These are phyloP conservation scores for Leccinum fibrillosum DNA, from an alignment of 768 basidiomycete genomes.

Conservation along the genomic window DNA sequence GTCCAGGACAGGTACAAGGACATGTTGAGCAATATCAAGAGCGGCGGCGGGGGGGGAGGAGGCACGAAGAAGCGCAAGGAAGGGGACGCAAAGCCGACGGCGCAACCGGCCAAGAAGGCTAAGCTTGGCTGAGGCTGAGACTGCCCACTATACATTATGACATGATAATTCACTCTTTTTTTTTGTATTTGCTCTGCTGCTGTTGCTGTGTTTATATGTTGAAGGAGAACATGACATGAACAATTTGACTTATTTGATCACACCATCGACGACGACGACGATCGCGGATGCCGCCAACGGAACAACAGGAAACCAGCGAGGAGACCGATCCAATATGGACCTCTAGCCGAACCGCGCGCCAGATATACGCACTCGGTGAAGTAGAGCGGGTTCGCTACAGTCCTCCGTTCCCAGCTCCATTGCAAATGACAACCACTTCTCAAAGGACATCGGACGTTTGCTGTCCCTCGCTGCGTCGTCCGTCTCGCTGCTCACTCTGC, in stretches of 20 bases:
- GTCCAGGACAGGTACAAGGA: conserved; percentile 54
- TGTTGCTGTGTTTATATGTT: conserved; percentile 31
- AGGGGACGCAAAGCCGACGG: conserved; percentile 50
- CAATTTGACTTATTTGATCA: not conserved
- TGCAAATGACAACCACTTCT: not conserved
- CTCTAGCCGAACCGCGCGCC: conserved; percentile 74
- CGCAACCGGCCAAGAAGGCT: conserved; percentile 66
- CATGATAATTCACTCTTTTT: conserved; percentile 28
- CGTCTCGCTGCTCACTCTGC: conserved; percentile 75
- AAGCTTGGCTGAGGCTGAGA: conserved; percentile 48
- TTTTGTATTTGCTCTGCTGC: conserved; percentile 26
- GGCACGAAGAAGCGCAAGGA: conserved; percentile 73
- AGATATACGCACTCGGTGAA: conserved; percentile 76
- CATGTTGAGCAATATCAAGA: conserved; percentile 42
- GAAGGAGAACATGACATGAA: not conserved
- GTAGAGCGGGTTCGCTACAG: conserved; percentile 64
- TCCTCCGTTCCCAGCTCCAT: not conserved
- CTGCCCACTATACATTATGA: conserved; percentile 20
- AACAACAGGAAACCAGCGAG: conserved; percentile 11
- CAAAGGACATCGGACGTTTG: conserved; percentile 78
- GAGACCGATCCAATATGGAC: conserved; percentile 79
- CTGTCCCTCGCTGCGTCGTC: conserved; percentile 75
- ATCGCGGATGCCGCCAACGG: conserved; percentile 20
- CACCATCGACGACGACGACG: not conserved
- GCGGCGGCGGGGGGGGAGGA: conserved; percentile 26